Percentiles rank a stretch among this genome's conserved stretches.
Evolutionary conservation across 208 protist species (phyloP).

Genomic region (Ichthyophonus hoferi): DNA sequence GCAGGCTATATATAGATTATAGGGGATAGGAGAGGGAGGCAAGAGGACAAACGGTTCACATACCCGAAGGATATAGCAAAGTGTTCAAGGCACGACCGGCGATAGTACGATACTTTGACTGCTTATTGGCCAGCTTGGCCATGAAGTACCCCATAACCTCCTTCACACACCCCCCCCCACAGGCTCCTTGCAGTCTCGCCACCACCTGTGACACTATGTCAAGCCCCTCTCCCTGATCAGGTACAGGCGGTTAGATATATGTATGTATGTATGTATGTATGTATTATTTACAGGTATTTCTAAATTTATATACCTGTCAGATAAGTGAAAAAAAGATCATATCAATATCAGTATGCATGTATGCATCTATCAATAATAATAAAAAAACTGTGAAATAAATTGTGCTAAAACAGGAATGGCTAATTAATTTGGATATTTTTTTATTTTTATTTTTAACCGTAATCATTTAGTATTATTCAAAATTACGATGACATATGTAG

Average conservation of each 20-base stretch:
- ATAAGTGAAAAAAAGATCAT: too few relatives aligned
- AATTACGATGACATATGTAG: too few relatives aligned
- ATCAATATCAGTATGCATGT: too few relatives aligned
- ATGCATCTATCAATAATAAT: too few relatives aligned
- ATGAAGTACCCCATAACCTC: neutral
- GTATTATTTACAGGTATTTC: too few relatives aligned
- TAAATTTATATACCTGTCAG: too few relatives aligned
- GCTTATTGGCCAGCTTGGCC: neutral
- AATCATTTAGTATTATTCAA: too few relatives aligned
- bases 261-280: neutral
- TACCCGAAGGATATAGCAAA: neutral
- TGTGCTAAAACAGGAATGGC: too few relatives aligned
- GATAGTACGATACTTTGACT: neutral
- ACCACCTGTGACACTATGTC: neutral
- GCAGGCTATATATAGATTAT: neutral
- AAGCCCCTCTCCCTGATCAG: neutral
- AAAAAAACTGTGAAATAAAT: too few relatives aligned
- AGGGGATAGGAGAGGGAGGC: neutral
- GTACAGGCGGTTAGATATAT: neutral
- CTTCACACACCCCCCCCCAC: neutral
- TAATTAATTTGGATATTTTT: too few relatives aligned
- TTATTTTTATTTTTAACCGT: too few relatives aligned
- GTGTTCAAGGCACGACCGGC: neutral
- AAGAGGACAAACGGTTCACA: neutral
- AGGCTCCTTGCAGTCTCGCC: neutral